phyloP scores from a whole-genome alignment of 768 basidiomycete genomes.

The Serendipita sp. region DNA sequence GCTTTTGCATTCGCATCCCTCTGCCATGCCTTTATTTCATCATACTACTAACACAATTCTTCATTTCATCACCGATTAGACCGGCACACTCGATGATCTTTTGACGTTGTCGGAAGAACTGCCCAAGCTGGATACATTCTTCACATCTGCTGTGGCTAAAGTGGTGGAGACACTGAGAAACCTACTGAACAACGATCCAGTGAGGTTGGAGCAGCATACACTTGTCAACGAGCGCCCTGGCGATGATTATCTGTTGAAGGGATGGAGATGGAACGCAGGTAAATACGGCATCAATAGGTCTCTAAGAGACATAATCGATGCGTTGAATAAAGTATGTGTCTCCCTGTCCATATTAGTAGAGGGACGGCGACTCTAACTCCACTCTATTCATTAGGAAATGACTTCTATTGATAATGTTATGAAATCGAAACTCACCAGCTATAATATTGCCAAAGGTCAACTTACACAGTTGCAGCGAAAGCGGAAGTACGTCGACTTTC shows the following conservation, averaged over 20 bases:
- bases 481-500: conserved; percentile 47
- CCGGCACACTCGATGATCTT: conserved; percentile 83
- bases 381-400: conserved; percentile 54
- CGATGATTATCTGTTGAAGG: conserved; percentile 59
- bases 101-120: conserved; percentile 82
- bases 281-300: conserved; percentile 75
- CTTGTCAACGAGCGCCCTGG: conserved; percentile 65
- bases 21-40: neutral
- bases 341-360: neutral
- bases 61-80: too few species aligned
- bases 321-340: conserved; percentile 55
- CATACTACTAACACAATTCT: neutral
- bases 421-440: conserved; percentile 80
- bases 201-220: conserved; percentile 58
- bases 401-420: conserved; percentile 84
- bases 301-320: conserved; percentile 71
- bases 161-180: conserved; percentile 86
- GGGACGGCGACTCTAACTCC: conserved; percentile 8
- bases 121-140: conserved; percentile 78
- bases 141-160: conserved; percentile 80
- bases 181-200: conserved; percentile 73
- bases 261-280: conserved; percentile 89
- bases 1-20: neutral
- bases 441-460: conserved; percentile 88
- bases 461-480: conserved; percentile 86